A percentile compares a stretch with the other conserved stretches of the same genome.
Evolutionary conservation across 139 green algal genomes (phyloP).

Genomic region (Chlorella sp.): DNA sequence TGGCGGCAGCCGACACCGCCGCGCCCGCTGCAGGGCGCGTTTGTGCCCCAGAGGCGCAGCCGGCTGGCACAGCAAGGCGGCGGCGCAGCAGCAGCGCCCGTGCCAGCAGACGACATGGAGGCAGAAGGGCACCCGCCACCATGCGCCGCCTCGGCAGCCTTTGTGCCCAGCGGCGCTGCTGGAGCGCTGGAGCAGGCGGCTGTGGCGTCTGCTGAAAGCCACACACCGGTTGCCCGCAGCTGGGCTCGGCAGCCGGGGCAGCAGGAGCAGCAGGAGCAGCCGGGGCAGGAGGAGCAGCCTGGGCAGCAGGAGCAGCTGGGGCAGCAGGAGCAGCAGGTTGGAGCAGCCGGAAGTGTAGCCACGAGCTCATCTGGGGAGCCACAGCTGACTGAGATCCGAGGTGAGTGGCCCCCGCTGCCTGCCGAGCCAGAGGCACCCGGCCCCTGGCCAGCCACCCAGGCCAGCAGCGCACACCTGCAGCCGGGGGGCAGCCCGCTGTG

Average conservation of each 20-base stretch:
- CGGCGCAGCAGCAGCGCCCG: no score
- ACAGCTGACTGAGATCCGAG: conserved; percentile 21
- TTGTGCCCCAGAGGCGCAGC: no score
- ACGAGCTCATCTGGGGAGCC: background rate
- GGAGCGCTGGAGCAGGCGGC: no score
- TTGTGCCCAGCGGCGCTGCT: no score
- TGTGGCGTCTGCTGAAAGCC: no score
- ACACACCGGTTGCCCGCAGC: no score
- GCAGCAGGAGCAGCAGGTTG: background rate
- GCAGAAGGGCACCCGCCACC: no score
- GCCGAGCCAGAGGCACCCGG: background rate
- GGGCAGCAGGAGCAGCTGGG: background rate
- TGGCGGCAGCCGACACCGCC: no score
- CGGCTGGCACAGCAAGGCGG: no score
- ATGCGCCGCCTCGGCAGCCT: no score
- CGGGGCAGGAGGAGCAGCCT: background rate
- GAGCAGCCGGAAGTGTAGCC: background rate
- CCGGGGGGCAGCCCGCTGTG: background rate
- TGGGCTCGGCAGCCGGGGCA: background rate
- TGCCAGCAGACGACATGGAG: no score
- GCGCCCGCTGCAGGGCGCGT: no score
- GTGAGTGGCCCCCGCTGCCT: conserved; percentile 3
- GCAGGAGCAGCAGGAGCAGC: background rate
- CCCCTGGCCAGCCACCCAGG: background rate
- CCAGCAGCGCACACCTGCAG: background rate